These are phyloP conservation scores for Saccharomycopsis fodiens DNA, from an alignment of 805 yeast genomes.

Conservation along the genomic window DNA sequence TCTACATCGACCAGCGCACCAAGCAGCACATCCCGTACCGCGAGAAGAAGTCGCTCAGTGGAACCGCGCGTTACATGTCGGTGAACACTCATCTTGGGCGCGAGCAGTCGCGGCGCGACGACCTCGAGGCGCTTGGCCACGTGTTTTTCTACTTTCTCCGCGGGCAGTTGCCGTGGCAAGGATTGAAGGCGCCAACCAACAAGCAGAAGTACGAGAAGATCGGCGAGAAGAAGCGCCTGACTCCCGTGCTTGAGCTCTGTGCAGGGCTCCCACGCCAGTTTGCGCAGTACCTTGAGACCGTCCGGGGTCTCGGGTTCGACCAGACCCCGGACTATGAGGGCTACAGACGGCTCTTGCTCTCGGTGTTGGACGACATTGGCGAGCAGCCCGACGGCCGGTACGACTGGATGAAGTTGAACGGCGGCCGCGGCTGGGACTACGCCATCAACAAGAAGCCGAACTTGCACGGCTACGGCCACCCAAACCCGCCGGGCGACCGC, in stretches of 20 bases:
- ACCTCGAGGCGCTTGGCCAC: constrained; percentile 92
- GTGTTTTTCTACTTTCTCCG: constrained; percentile 91
- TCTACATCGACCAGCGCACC: constrained; percentile 93
- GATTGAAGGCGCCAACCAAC: constrained; percentile 95
- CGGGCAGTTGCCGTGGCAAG: constrained; percentile 98
- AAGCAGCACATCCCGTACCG: constrained; percentile 94
- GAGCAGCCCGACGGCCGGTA: constrained; percentile 79
- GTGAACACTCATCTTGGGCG: constrained; percentile 96
- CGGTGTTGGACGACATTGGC: constrained; percentile 66
- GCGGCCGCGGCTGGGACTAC: constrained; percentile 95
- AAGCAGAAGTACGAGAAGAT: constrained; percentile 96
- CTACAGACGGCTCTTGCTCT: constrained; percentile 67
- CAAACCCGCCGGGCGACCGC: constrained; percentile 66
- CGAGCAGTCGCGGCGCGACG: constrained; percentile 95
- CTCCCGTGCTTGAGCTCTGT: constrained; percentile 79
- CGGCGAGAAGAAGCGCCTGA: constrained; percentile 91
- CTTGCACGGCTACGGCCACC: constrained; percentile 93
- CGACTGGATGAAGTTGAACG: constrained; percentile 96
- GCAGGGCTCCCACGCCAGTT: constrained; percentile 88
- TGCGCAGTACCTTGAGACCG: constrained; percentile 84
- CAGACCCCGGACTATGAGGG: constrained; percentile 93
- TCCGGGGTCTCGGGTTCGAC: constrained; percentile 83
- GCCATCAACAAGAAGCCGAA: constrained; percentile 86
- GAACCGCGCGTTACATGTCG: constrained; percentile 98
- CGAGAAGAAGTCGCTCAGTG: constrained; percentile 91